These are phyloP conservation scores for Aethionema arabicum DNA, from an alignment of 345 rosid species.

Conservation along the genomic window DNA sequence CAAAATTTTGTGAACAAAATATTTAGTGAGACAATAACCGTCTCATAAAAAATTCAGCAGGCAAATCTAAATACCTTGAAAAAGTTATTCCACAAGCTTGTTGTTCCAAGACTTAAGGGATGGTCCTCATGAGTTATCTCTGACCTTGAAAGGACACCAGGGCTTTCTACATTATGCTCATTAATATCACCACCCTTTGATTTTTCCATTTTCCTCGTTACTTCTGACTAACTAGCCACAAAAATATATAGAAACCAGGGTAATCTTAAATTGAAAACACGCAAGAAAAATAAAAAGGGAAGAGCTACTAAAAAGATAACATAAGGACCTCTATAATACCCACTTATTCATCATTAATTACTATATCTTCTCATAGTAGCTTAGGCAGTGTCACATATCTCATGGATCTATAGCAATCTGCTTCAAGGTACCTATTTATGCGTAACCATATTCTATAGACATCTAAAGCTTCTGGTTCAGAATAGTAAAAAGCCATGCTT, in stretches of 20 bases:
- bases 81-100: conserved; percentile 90
- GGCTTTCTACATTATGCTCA: conserved; percentile 48
- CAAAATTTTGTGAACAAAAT: not conserved
- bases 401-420: conserved; percentile 14
- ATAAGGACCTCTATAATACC: not conserved
- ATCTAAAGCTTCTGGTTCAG: conserved; percentile 4
- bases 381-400: conserved; percentile 5
- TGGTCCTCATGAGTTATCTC: conserved; percentile 85
- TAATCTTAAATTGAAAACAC: conserved; percentile 25
- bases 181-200: conserved; percentile 43
- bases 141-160: conserved; percentile 70
- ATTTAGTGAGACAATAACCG: not conserved
- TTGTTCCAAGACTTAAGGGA: conserved; percentile 92
- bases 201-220: conserved; percentile 78
- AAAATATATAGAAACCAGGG: conserved; percentile 52
- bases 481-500: not conserved
- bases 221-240: conserved; percentile 96
- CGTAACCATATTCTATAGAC: not conserved
- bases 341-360: conserved; percentile 15
- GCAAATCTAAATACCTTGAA: conserved; percentile 69
- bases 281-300: conserved; percentile 1
- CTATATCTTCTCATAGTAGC: not conserved
- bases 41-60: not conserved
- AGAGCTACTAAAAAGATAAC: not conserved
- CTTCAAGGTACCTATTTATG: conserved; percentile 14